Evolutionary conservation across 2,329 filamentous ascomycete genomes (phyloP).

Genomic region (Botrytis byssoidea): DNA sequence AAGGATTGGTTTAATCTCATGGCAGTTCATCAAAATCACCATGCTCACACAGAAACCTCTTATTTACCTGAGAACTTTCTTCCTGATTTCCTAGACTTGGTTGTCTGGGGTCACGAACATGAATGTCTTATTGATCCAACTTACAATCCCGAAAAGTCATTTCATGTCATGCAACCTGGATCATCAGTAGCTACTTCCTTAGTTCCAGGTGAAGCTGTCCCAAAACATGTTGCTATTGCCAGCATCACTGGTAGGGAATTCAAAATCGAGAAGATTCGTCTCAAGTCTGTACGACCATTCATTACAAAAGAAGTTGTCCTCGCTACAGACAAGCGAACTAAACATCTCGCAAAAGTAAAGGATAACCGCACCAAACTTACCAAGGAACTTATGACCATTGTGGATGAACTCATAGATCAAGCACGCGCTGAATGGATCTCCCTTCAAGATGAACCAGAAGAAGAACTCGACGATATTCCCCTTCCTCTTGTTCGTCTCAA

Average conservation of each 20-base stretch:
- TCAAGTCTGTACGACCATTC: conserved; percentile 90
- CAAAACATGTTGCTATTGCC: conserved; percentile 87
- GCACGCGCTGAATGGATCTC: conserved; percentile 79
- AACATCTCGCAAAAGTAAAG: conserved; percentile 73
- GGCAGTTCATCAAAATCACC: conserved; percentile 93
- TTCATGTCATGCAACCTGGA: conserved; percentile 95
- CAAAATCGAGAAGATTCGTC: conserved; percentile 71
- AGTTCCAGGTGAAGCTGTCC: conserved; percentile 81
- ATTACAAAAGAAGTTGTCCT: conserved; percentile 80
- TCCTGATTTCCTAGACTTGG: conserved; percentile 84
- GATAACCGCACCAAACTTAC: conserved; percentile 84
- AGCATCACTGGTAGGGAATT: conserved; percentile 83
- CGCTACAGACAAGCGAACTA: conserved; percentile 71
- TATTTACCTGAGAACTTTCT: conserved; percentile 93
- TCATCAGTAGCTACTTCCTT: conserved; percentile 95
- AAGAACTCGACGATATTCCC: conserved; percentile 62
- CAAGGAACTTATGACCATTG: conserved; percentile 69
- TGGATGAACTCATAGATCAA: conserved; percentile 84
- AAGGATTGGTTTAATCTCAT: conserved; percentile 95
- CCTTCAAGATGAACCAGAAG: conserved; percentile 63
- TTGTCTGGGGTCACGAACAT: conserved; percentile 97
- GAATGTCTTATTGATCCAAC: conserved; percentile 87
- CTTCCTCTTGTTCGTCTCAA: conserved; percentile 84
- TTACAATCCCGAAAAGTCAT: conserved; percentile 81
- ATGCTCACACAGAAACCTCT: conserved; percentile 86